Percentiles rank a stretch among this genome's conserved stretches.
Evolutionary conservation across 148 eudicot species (phyloP).

Genomic region (Bassia scoparia): DNA sequence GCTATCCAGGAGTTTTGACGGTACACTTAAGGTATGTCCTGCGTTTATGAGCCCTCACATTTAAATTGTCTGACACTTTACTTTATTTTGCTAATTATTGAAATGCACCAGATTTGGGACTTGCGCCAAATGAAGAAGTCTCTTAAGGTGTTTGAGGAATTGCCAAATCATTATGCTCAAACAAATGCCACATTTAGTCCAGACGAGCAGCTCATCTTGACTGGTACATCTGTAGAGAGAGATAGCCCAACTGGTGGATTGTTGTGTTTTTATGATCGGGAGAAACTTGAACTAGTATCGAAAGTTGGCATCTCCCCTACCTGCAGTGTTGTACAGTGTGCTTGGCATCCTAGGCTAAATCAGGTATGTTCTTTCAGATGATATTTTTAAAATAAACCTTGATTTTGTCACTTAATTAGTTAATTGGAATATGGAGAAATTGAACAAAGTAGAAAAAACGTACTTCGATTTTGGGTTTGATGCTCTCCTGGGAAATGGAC

Average conservation of each 20-base stretch:
- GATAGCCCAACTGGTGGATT: slow-evolving; percentile 83
- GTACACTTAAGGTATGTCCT: slow-evolving; percentile 61
- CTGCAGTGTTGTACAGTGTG: slow-evolving; percentile 91
- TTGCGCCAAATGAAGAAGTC: slow-evolving; percentile 78
- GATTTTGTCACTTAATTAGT: no score
- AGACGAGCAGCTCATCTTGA: slow-evolving; percentile 75
- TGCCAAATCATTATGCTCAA: slow-evolving; percentile 90
- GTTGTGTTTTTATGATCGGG: slow-evolving; percentile 73
- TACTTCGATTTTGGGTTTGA: no score
- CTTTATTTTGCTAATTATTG: slow-evolving; percentile 2
- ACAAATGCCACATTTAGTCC: slow-evolving; percentile 86
- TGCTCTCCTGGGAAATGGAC: neutral
- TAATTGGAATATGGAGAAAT: no score
- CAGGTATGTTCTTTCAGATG: slow-evolving; percentile 52
- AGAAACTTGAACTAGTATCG: slow-evolving; percentile 79
- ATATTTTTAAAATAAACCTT: neutral
- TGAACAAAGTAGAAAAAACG: no score
- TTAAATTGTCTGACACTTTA: neutral
- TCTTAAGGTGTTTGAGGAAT: slow-evolving; percentile 71
- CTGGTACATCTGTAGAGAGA: slow-evolving; percentile 90
- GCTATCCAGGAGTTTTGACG: slow-evolving; percentile 85
- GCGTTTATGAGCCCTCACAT: neutral
- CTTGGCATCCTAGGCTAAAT: slow-evolving; percentile 94
- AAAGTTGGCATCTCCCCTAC: slow-evolving; percentile 83
- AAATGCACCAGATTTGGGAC: slow-evolving; percentile 80